phyloP scores from a whole-genome alignment of 148 eudicot species.

The Spergularia marina region DNA sequence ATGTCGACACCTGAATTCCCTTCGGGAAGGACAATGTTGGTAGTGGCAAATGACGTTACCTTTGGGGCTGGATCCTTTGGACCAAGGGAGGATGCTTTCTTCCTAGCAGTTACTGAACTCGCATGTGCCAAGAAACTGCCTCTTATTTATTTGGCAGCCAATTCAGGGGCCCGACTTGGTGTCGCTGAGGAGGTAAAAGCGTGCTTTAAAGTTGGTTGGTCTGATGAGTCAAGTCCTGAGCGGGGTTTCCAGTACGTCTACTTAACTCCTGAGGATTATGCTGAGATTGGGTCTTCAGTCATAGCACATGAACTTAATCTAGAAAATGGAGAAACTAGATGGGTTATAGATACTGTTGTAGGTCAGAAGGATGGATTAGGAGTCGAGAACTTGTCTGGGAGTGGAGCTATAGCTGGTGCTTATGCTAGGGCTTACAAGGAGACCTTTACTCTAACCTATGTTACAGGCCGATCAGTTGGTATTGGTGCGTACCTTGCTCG shows the following conservation, averaged over 20 bases:
- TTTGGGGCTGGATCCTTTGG: conserved; percentile 97
- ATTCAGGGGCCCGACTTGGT: conserved; percentile 96
- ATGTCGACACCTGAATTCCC: conserved; percentile 99
- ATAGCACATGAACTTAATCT: conserved; percentile 81
- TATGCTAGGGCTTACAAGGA: conserved; percentile 92
- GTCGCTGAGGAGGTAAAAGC: conserved; percentile 92
- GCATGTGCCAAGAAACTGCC: conserved; percentile 88
- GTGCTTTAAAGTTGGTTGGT: conserved; percentile 96
- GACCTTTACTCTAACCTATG: conserved; percentile 90
- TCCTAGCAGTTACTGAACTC: conserved; percentile 80
- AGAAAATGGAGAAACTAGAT: conserved; percentile 69
- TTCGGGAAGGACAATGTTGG: conserved; percentile 69
- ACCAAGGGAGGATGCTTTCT: conserved; percentile 90
- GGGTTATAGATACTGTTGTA: conserved; percentile 87
- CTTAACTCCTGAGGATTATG: conserved; percentile 80
- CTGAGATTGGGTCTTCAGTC: conserved; percentile 58
- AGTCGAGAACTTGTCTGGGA: conserved; percentile 93
- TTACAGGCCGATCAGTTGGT: conserved; percentile 96
- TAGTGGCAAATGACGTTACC: conserved; percentile 88
- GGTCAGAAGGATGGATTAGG: conserved; percentile 96
- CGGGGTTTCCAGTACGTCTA: conserved; percentile 88
- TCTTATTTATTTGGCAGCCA: conserved; percentile 90
- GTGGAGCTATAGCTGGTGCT: conserved; percentile 98
- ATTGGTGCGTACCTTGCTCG: conserved; percentile 99
- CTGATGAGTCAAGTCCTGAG: conserved; percentile 76